phyloP scores from a whole-genome alignment of 2,329 filamentous ascomycete species.

The Penicillium hesseltinei region DNA sequence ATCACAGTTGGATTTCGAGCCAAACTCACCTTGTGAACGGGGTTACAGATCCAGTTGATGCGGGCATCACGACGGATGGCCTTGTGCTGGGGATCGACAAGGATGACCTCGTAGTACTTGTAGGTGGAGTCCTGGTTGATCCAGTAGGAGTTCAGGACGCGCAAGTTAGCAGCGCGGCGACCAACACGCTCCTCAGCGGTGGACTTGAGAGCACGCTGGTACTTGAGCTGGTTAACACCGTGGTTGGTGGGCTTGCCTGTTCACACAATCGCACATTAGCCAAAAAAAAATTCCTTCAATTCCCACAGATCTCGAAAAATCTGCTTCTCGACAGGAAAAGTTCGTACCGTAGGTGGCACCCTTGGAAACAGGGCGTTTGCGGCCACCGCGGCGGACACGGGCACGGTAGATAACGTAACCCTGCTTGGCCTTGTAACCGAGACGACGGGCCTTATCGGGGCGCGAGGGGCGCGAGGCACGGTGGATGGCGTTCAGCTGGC shows the following conservation, averaged over 20 bases:
- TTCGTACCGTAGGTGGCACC: slow-evolving; percentile 95
- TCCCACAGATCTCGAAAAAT: background rate
- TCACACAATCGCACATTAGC: slow-evolving; percentile 20
- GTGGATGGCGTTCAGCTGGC: slow-evolving; percentile 99
- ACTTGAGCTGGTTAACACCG: slow-evolving; percentile 99
- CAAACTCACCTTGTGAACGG: slow-evolving; percentile 79
- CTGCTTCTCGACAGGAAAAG: background rate
- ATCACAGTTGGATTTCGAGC: background rate
- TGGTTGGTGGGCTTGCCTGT: slow-evolving; percentile 99
- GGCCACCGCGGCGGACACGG: slow-evolving; percentile 96
- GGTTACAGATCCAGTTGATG: slow-evolving; percentile 99
- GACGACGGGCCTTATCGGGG: slow-evolving; percentile 99
- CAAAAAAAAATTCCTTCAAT: slow-evolving; percentile 19
- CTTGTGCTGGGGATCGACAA: slow-evolving; percentile 99
- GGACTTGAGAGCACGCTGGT: slow-evolving; percentile 97
- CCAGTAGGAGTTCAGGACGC: slow-evolving; percentile 99
- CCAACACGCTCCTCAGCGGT: slow-evolving; percentile 99
- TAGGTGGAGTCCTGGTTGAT: slow-evolving; percentile 99
- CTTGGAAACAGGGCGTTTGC: slow-evolving; percentile 95
- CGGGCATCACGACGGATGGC: slow-evolving; percentile 97
- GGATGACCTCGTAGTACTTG: slow-evolving; percentile 99
- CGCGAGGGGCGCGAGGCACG: slow-evolving; percentile 96
- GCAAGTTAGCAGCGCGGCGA: slow-evolving; percentile 96
- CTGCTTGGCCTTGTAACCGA: slow-evolving; percentile 99
- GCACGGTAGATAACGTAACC: slow-evolving; percentile 99